Percentiles rank a stretch among this genome's conserved stretches.
These are phyloP conservation scores for Saccharomycopsis vini DNA, from an alignment of 805 yeast species.

Conservation along the genomic window DNA sequence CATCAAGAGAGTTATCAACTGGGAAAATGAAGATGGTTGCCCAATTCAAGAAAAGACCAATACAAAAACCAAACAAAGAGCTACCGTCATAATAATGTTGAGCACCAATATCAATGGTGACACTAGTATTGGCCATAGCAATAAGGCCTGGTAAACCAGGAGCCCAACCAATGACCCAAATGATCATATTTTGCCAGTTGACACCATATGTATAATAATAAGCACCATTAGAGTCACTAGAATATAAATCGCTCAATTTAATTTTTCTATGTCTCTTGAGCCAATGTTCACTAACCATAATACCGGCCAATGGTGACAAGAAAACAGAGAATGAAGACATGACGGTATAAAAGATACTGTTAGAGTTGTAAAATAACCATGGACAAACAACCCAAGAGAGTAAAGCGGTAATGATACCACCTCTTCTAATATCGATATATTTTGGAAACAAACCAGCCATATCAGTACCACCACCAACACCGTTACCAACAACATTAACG, in stretches of 20 bases:
- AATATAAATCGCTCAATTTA: slow-evolving; percentile 34
- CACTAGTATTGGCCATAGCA: slow-evolving; percentile 28
- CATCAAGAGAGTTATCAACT: slow-evolving; percentile 30
- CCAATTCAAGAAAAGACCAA: slow-evolving; percentile 32
- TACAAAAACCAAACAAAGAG: slow-evolving; percentile 33
- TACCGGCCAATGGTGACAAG: slow-evolving; percentile 32
- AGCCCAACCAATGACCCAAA: slow-evolving; percentile 33
- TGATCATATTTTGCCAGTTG: slow-evolving; percentile 33
- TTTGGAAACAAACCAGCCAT: slow-evolving; percentile 32
- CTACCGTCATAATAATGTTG: slow-evolving; percentile 36
- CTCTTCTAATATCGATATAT: slow-evolving; percentile 36
- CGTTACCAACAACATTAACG: slow-evolving; percentile 29
- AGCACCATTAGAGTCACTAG: slow-evolving; percentile 25
- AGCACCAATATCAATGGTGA: slow-evolving; percentile 27
- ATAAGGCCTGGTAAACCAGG: slow-evolving; percentile 45
- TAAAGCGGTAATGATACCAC: slow-evolving; percentile 35
- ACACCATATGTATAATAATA: slow-evolving; percentile 34
- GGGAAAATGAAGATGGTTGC: slow-evolving; percentile 31
- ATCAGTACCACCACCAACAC: slow-evolving; percentile 32
- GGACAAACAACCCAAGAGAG: slow-evolving; percentile 32
- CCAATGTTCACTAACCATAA: slow-evolving; percentile 32
- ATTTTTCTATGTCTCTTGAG: slow-evolving; percentile 30
- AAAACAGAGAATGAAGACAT: slow-evolving; percentile 32
- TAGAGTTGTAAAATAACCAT: slow-evolving; percentile 31
- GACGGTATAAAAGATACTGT: slow-evolving; percentile 29